Conservation (phyloP, 1,139 yeast species). For the Pichia sp. region DNA sequence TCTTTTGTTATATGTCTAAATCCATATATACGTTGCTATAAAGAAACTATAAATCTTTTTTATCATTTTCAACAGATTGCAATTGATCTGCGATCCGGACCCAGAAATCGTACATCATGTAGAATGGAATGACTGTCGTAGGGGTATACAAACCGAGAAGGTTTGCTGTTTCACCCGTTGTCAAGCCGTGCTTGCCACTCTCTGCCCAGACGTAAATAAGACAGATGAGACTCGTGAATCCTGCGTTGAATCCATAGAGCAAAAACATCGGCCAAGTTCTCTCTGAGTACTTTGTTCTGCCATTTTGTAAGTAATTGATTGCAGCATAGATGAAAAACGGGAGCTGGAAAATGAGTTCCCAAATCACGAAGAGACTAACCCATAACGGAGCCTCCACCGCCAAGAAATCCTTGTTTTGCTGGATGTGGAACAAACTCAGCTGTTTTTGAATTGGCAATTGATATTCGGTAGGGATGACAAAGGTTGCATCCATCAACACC, state of each 20-base stretch:
- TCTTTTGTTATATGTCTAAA: background rate
- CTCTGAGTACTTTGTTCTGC: conserved; percentile 13
- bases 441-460: conserved; percentile 44
- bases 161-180: conserved; percentile 35
- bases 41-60: conserved; percentile 3
- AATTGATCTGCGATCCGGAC: conserved; percentile 15
- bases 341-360: conserved; percentile 70
- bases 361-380: conserved; percentile 64
- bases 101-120: conserved; percentile 46
- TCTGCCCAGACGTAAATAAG: conserved; percentile 40
- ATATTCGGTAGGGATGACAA: conserved; percentile 55
- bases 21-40: background rate
- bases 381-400: conserved; percentile 56
- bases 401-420: conserved; percentile 64
- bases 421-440: conserved; percentile 55
- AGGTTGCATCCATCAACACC: conserved; percentile 64
- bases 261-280: conserved; percentile 43
- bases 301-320: conserved; percentile 20
- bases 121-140: conserved; percentile 58
- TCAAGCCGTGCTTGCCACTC: conserved; percentile 36
- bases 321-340: conserved; percentile 63
- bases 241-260: conserved; percentile 75
- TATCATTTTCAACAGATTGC: background rate
- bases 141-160: conserved; percentile 58
- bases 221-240: conserved; percentile 68